Conservation (phyloP, 2,329 filamentous ascomycete genomes). For the Fusarium xylarioides region DNA sequence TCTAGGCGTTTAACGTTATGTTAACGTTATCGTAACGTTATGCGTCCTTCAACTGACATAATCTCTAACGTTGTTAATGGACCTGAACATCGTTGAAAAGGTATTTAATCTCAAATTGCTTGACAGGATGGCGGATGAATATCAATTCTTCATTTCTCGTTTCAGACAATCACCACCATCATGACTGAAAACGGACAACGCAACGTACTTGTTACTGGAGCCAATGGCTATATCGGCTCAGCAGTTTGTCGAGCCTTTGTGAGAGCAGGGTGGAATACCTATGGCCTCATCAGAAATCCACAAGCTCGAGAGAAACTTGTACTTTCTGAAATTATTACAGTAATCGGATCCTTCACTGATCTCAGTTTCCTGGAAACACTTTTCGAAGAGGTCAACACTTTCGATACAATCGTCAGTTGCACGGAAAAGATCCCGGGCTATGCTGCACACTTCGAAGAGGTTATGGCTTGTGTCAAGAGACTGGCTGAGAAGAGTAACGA, state of each 20-base stretch:
- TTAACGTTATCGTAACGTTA: slow-evolving; percentile 2
- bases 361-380: slow-evolving; percentile 43
- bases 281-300: slow-evolving; percentile 53
- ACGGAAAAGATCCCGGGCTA: slow-evolving; percentile 54
- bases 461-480: slow-evolving; percentile 46
- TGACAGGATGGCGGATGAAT: not conserved
- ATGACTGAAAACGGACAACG: slow-evolving; percentile 7
- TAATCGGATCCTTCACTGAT: slow-evolving; percentile 52
- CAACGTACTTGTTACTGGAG: slow-evolving; percentile 56
- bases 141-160: not conserved
- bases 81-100: too few relatives aligned
- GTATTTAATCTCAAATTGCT: not conserved
- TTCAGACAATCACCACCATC: not conserved
- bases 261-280: slow-evolving; percentile 55
- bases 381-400: slow-evolving; percentile 34
- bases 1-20: not conserved
- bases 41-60: slow-evolving; percentile 1
- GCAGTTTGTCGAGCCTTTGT: slow-evolving; percentile 57
- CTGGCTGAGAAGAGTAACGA: slow-evolving; percentile 47
- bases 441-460: slow-evolving; percentile 50
- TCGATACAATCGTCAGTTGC: slow-evolving; percentile 56
- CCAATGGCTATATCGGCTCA: slow-evolving; percentile 59
- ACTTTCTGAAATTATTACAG: slow-evolving; percentile 51
- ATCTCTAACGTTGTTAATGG: not conserved
- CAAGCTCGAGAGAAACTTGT: slow-evolving; percentile 44